Evolutionary conservation across 495 filamentous ascomycete genomes (phyloP), one percentile per base, ranked within the genome.

Genomic region (Tuber melanosporum): DNA sequence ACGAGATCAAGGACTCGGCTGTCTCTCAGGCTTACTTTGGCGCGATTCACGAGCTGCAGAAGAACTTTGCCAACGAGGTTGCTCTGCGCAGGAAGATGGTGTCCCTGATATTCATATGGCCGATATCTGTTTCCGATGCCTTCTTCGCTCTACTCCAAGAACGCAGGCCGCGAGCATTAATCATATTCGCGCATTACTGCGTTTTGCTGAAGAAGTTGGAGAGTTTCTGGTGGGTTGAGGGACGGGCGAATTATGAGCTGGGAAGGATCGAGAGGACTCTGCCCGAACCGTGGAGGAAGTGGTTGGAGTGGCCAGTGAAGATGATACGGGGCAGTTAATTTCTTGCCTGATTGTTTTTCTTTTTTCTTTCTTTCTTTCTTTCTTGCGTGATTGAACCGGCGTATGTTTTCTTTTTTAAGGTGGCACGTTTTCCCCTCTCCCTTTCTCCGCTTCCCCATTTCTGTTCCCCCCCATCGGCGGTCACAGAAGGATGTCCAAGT

Each of bases 161-260:
- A 45, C 79, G 74, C 44, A 82, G 83, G 36, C 85, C 85, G 36
- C 81, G 85, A 32, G 84, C 85, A 20, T 73, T 86, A 47, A 78
- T 86, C 47, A 81, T 86, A 15, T 83, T 86, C 39, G 84, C 83
- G 0, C 76, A 85, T 76, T 86, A 86, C 69, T 85, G 85, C 71
- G 82, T 83, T 36, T 76, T 86, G 19, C 74, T 85, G 49, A 85
- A 83, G 70, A 70, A 71, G 26, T 43, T 83, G 45, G 84, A 83
- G 70, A 22, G 72, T 0, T 78, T 73, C 73, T 86, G 85, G 85
- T 86, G 83, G 78, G 73, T 83, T 62, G 66, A 80, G 9, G 85
- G 84, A 8, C 81, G 83, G 45, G 82, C 85, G 8, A 74, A 75
- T n/a, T 85, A 83, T 44, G 76, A 85, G 75, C 76, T 86, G 52